phyloP scores from a whole-genome alignment of 2,329 filamentous ascomycete species.

The Botryotinia narcissicola region DNA sequence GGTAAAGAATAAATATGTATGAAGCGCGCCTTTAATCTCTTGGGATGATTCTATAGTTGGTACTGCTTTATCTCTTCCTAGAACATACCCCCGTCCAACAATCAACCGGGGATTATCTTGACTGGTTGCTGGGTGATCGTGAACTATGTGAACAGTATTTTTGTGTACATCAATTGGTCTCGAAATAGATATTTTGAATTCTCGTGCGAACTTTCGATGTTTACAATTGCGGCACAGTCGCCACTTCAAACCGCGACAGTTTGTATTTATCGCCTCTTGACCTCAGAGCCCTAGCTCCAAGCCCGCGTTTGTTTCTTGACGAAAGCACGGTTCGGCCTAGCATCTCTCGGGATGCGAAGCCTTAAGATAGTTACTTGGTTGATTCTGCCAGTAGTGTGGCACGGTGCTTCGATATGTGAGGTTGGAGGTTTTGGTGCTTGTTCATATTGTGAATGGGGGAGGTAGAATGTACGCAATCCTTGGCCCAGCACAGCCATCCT shows the following conservation, averaged over 20 bases:
- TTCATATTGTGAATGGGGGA: too few relatives aligned
- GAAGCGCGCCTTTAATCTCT: too few relatives aligned
- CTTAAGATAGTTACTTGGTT: too few relatives aligned
- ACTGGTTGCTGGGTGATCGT: too few relatives aligned
- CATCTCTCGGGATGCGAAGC: too few relatives aligned
- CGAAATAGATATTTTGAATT: neutral
- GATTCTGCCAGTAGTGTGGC: too few relatives aligned
- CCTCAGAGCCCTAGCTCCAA: accelerated
- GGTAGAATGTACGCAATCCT: too few relatives aligned
- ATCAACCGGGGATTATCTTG: neutral
- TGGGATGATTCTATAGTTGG: too few relatives aligned
- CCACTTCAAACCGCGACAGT: accelerated
- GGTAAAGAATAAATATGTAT: too few relatives aligned
- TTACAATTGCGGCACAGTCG: neutral
- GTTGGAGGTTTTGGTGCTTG: too few relatives aligned
- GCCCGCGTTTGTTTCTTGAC: neutral
- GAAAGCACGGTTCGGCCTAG: too few relatives aligned
- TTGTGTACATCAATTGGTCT: neutral
- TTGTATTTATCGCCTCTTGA: neutral
- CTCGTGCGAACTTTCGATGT: accelerated
- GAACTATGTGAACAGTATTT: neutral
- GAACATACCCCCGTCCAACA: accelerated
- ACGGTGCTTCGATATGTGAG: neutral
- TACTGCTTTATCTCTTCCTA: neutral
- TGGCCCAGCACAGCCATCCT: neutral